A percentile compares a stretch with the other conserved stretches of the same genome.
Evolutionary conservation across 208 protist genomes (phyloP).

Genomic region (Leishmania tarentolae): DNA sequence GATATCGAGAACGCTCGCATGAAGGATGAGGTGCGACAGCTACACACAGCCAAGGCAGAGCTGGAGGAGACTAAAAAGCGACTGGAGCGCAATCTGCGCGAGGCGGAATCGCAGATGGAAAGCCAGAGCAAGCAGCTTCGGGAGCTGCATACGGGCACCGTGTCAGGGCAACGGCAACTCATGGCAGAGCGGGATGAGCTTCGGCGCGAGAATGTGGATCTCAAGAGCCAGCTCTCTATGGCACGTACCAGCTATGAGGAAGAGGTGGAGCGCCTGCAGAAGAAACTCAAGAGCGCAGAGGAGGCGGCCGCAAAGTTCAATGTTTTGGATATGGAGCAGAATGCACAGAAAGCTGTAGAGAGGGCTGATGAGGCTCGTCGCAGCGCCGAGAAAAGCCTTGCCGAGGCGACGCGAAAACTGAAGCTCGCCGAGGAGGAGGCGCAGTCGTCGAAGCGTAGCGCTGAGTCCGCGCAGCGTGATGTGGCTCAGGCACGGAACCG

Average conservation of each 20-base stretch:
- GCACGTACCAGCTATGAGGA: slow-evolving; percentile 44
- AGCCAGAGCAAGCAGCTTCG: slow-evolving; percentile 48
- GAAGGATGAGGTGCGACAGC: slow-evolving; percentile 60
- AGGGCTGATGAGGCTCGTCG: slow-evolving; percentile 49
- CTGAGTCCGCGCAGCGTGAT: slow-evolving; percentile 40
- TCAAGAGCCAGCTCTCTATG: slow-evolving; percentile 36
- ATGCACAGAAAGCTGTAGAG: slow-evolving; percentile 32
- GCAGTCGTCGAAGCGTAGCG: slow-evolving; percentile 22
- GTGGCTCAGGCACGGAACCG: slow-evolving; percentile 21
- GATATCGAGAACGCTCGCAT: slow-evolving; percentile 35
- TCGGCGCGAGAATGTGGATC: slow-evolving; percentile 41
- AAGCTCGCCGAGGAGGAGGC: slow-evolving; percentile 47
- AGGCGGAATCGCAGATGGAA: slow-evolving; percentile 47
- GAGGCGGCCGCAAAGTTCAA: slow-evolving; percentile 31
- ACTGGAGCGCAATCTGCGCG: slow-evolving; percentile 52
- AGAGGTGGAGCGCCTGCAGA: slow-evolving; percentile 44
- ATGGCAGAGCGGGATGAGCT: slow-evolving; percentile 51
- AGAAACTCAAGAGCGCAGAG: slow-evolving; percentile 34
- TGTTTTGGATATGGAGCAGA: slow-evolving; percentile 37
- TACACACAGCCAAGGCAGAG: slow-evolving; percentile 43
- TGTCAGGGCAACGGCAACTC: slow-evolving; percentile 27
- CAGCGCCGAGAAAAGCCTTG: slow-evolving; percentile 37
- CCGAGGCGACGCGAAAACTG: slow-evolving; percentile 34
- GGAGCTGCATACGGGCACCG: slow-evolving; percentile 47
- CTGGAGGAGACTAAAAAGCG: slow-evolving; percentile 45